phyloP scores from a whole-genome alignment of 1,139 yeast species.

The Saccharomyces pastorianus region DNA sequence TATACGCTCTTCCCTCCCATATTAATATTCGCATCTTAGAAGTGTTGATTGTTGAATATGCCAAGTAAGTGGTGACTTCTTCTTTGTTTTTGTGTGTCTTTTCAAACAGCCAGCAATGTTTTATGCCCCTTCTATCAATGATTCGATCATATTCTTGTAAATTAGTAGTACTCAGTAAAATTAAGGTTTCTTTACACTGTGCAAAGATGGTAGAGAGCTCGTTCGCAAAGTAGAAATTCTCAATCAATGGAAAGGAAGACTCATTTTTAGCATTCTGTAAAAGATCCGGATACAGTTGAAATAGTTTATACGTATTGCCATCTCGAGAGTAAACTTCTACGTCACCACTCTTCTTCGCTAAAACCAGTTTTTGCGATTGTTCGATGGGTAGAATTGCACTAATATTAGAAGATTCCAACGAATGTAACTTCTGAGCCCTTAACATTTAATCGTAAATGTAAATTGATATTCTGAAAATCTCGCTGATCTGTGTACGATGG shows the following conservation, averaged over 20 bases:
- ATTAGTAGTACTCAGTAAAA: conserved; percentile 25
- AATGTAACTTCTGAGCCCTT: conserved; percentile 14
- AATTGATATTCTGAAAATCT: background rate
- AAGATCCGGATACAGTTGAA: conserved; percentile 25
- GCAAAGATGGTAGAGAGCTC: conserved; percentile 26
- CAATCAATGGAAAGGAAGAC: conserved; percentile 12
- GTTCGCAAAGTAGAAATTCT: conserved; percentile 19
- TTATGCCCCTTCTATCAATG: conserved; percentile 27
- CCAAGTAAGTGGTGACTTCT: conserved; percentile 14
- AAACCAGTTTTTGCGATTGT: conserved; percentile 21
- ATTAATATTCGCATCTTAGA: conserved; percentile 20
- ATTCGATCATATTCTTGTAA: conserved; percentile 28
- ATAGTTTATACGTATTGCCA: conserved; percentile 14
- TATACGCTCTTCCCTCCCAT: conserved; percentile 26
- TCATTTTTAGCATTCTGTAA: conserved; percentile 11
- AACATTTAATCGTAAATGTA: conserved; percentile 10
- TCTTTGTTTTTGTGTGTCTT: conserved; percentile 5
- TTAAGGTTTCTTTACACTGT: conserved; percentile 19
- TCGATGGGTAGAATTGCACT: conserved; percentile 19
- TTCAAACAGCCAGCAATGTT: conserved; percentile 22
- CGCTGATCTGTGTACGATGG: background rate
- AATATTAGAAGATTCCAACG: conserved; percentile 16
- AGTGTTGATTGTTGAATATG: conserved; percentile 17
- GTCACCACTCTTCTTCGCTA: conserved; percentile 24
- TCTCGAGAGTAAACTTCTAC: conserved; percentile 25